Evolutionary conservation across 768 basidiomycete species (phyloP), one percentile per base, ranked within the genome.

Genomic region (Dioszegia aurantiaca): DNA sequence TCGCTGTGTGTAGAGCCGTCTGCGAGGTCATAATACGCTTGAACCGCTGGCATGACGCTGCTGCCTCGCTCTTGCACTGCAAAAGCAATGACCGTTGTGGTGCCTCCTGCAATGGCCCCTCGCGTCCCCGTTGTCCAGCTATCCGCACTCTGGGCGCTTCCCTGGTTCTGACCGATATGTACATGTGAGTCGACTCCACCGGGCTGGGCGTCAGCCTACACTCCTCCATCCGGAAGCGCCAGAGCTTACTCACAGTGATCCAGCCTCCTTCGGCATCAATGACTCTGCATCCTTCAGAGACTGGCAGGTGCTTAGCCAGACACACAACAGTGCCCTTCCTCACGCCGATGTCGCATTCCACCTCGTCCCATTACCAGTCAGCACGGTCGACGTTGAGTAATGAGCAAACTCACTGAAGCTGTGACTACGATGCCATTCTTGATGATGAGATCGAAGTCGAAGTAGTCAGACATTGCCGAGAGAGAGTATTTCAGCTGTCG

Each of bases 131-230:
- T 73, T 1, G 69, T 73, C 70, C 70, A 79, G 53, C 73, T 64
- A 49, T 79, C 78, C 1, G 73, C 76, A 17, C 58, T 56, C 24
- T 58, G 52, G 1, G 71, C 69, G n/a, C 68, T 71, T 1, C 65
- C 61, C 0, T 67, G 70, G 11, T 56, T 66, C 45, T 78, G 78
- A 4, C 68, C 71, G 46, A 79, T 65, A 55, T 79, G 78, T 16
- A 78, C 78, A 48, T 79, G 78, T 14, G 72, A 69, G 61, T 79
- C 78, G 43, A 79, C 63, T 1, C 77, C 72, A 2, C 78, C 78
- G 16, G 78, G 78, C 69, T 70, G 53, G 10, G 2, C 5, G 44
- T 37, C 36, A 37, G 36, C 36, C 17, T 17, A 37, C 36, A 9
- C 17, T 17, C 17, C 36, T 37, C 10, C 9, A 17, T 9, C 17